Percentiles rank a stretch among this genome's conserved stretches.
phyloP scores from a whole-genome alignment of 805 yeast genomes.

The Metschnikowia corniflorae region DNA sequence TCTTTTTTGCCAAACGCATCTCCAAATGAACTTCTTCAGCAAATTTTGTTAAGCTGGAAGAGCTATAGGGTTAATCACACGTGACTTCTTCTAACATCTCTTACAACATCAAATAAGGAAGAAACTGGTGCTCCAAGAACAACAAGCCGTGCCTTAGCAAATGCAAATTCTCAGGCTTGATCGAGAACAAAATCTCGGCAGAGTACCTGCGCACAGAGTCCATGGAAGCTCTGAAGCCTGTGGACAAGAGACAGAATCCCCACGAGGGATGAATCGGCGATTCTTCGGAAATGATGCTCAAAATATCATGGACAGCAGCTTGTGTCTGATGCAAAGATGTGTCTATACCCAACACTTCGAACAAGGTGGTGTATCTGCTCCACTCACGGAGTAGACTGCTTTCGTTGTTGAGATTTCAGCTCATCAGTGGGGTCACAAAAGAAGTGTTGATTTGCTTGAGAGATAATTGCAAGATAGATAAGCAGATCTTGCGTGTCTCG shows the following conservation, averaged over 20 bases:
- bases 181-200: constrained; percentile 50
- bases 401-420: constrained; percentile 36
- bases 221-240: constrained; percentile 73
- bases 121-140: constrained; percentile 46
- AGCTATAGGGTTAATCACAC: no score
- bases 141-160: constrained; percentile 32
- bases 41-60: no score
- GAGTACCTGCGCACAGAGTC: constrained; percentile 71
- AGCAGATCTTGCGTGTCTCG: constrained; percentile 64
- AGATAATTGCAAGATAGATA: constrained; percentile 63
- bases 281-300: constrained; percentile 45
- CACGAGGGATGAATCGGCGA: constrained; percentile 63
- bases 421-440: constrained; percentile 33
- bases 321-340: constrained; percentile 83
- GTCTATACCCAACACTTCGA: constrained; percentile 79
- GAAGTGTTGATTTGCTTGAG: constrained; percentile 43
- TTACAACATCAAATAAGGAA: constrained; percentile 62
- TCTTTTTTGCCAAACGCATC: no score
- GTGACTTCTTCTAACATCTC: no score
- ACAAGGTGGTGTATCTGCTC: constrained; percentile 69
- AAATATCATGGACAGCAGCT: constrained; percentile 67
- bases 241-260: constrained; percentile 69
- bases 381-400: constrained; percentile 48
- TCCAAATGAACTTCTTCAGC: no score
- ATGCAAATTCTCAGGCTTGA: constrained; percentile 44